Base-by-base conservation (phyloP, 805 yeast genomes). In the Candida loeiensis region DNA sequence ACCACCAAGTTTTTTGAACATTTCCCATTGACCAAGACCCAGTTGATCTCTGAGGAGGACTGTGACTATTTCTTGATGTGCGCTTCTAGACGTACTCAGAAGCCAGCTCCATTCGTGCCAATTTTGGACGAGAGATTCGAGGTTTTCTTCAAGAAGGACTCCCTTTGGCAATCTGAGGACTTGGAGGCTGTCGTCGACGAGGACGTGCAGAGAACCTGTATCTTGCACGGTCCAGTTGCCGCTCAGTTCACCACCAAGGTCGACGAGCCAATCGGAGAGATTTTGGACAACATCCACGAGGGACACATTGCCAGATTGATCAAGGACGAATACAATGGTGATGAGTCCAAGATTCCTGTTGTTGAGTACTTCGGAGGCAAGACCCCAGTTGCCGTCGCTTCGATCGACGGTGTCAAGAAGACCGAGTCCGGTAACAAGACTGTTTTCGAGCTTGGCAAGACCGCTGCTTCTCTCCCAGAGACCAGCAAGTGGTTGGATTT, bases 151-250 rank as follows among this genome's bases (percentile, higher is more conserved):
- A 93, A 93, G 80, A 93, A 93, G 73, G 99, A 93, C 67, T 91
- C 98, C 21, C 76, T 93, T 63, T 93, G 99, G 99, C 99, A 93
- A 76, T 85, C 96, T 17, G 98, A 93, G 74, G 91, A 87, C 62
- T 77, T 93, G 60, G 97, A 89, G 63, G 86, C 97, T 45, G 98
- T 93, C 59, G 90, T 87, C 50, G 98, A 77, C 51, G 88, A 85
- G 56, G 99, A 93, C 63, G 98, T 93, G 47, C 90, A 90, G 67
- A 85, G 99, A 76, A 91, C 97, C n/a, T 95, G 99, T 85, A 89
- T 93, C 52, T 77, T 93, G 57, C 96, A 89, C 56, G 98, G 99
- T 54, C 99, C 99, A 38, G 98, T 93, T 51, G 95, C 99, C 54
- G 96, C 96, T 54, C 89, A 82, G 68, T 90, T 72, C 73, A 82